Percentiles rank a stretch among this genome's conserved stretches.
Conservation (phyloP, 2,329 filamentous ascomycete genomes). For the Microcyclospora tardicrescens region DNA sequence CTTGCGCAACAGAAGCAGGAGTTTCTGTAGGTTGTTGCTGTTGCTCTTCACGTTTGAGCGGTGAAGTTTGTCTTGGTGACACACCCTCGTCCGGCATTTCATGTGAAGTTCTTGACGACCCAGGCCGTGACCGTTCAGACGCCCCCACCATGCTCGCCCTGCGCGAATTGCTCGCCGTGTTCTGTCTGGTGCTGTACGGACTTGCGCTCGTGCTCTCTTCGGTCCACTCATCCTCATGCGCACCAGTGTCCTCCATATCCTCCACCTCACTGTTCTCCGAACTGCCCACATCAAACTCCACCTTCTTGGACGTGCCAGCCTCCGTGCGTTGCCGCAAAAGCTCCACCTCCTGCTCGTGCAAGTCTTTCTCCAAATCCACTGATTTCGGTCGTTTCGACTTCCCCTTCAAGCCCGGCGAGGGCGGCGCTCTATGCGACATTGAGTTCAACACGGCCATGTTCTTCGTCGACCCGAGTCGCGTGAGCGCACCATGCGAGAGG, state of each 20-base stretch:
- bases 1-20: neutral
- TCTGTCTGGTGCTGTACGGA: slow-evolving; percentile 24
- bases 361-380: slow-evolving; percentile 19
- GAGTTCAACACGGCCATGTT: slow-evolving; percentile 18
- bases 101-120: too few species aligned
- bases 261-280: slow-evolving; percentile 15
- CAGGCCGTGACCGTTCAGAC: neutral
- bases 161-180: slow-evolving; percentile 25
- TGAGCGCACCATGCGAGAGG: slow-evolving; percentile 34
- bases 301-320: slow-evolving; percentile 14
- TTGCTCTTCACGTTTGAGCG: slow-evolving; percentile 5
- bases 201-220: slow-evolving; percentile 24
- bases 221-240: slow-evolving; percentile 25
- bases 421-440: slow-evolving; percentile 11
- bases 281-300: slow-evolving; percentile 22
- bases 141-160: slow-evolving; percentile 13
- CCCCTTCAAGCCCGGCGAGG: slow-evolving; percentile 17
- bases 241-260: slow-evolving; percentile 18
- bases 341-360: slow-evolving; percentile 18
- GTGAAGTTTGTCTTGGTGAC: slow-evolving; percentile 5
- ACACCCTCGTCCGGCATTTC: too few species aligned
- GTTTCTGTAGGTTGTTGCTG: neutral
- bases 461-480: slow-evolving; percentile 27
- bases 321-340: slow-evolving; percentile 8
- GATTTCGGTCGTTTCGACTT: slow-evolving; percentile 20